Conservation (phyloP, 2,329 filamentous ascomycete species). For the Microcyclospora pomicola region DNA sequence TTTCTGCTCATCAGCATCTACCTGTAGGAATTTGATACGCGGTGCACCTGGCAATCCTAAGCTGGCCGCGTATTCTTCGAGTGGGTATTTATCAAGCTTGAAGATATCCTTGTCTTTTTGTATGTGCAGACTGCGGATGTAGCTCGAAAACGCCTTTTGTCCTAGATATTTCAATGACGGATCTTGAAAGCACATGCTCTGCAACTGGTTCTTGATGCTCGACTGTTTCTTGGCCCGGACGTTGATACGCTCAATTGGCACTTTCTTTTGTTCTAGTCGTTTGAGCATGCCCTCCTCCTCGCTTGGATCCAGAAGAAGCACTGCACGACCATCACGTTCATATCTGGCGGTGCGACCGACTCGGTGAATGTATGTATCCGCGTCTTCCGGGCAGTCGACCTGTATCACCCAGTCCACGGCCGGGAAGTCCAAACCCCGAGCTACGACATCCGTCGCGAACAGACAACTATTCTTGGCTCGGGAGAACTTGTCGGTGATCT, state of each 20-base stretch:
- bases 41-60: slow-evolving; percentile 82
- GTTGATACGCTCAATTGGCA: slow-evolving; percentile 75
- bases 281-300: slow-evolving; percentile 88
- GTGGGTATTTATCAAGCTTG: slow-evolving; percentile 63
- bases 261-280: slow-evolving; percentile 73
- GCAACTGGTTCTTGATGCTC: slow-evolving; percentile 69
- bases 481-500: slow-evolving; percentile 75
- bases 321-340: slow-evolving; percentile 71
- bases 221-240: slow-evolving; percentile 81
- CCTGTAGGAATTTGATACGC: slow-evolving; percentile 84
- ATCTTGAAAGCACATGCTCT: slow-evolving; percentile 93
- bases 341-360: slow-evolving; percentile 92
- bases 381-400: slow-evolving; percentile 89
- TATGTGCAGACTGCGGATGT: slow-evolving; percentile 69
- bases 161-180: slow-evolving; percentile 87
- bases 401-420: slow-evolving; percentile 99
- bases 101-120: slow-evolving; percentile 91
- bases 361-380: slow-evolving; percentile 93
- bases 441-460: slow-evolving; percentile 91
- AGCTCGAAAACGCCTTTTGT: slow-evolving; percentile 90
- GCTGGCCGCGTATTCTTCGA: slow-evolving; percentile 76
- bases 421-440: slow-evolving; percentile 87
- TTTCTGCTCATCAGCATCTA: slow-evolving; percentile 76
- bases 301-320: slow-evolving; percentile 81
- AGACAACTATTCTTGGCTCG: slow-evolving; percentile 71